Base-by-base conservation (phyloP, 768 basidiomycete genomes). In the Suillus subalutaceus region DNA sequence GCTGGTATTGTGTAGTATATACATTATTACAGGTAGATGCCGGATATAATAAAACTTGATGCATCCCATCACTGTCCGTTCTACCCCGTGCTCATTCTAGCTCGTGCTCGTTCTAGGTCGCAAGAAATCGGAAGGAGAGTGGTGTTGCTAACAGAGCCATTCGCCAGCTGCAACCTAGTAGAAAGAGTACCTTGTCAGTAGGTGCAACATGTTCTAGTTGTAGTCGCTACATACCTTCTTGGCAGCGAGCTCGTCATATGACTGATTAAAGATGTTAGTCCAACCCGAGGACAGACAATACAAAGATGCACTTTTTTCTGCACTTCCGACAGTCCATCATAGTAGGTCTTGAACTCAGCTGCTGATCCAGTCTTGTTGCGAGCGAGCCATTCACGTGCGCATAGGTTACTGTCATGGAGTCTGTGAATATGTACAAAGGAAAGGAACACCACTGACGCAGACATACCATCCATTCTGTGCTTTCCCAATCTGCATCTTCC, bases 401-500 rank as follows among this genome's bases (percentile, higher is more conserved):
- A 60, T 20, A 40, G 35, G 32, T 55, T 55, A 8, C 30, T 55
- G 52, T 55, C 1, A 32, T 32, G 52, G 18, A 30, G 26, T 55
- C 2, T 4, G 18, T 55, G 30, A 30, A 55, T 55, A 55, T 9
- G 52, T 55, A 30, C 30, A 30, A 18, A 18, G 12, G 46, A 6
- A 48, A 48, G 12, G 46, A 48, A 55, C 7, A 9, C 52, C 18
- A 18, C 23, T 3, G 9, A 46, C 5, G 46, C 46, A 46, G 46
- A 55, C 53, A 20, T 20, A 55, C 53, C 32, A 6, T 32, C 32
- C 53, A 55, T 55, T 55, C 20, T 55, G 53, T 55, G 32, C 53
- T 32, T 55, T 55, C 32, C 53, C 9, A 3, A 55, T 32, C 20
- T 55, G 53, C 53, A 55, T 55, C 53, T 55, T 55, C 53, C 53